phyloP scores from a whole-genome alignment of 345 rosid species.

The Populus simonii region DNA sequence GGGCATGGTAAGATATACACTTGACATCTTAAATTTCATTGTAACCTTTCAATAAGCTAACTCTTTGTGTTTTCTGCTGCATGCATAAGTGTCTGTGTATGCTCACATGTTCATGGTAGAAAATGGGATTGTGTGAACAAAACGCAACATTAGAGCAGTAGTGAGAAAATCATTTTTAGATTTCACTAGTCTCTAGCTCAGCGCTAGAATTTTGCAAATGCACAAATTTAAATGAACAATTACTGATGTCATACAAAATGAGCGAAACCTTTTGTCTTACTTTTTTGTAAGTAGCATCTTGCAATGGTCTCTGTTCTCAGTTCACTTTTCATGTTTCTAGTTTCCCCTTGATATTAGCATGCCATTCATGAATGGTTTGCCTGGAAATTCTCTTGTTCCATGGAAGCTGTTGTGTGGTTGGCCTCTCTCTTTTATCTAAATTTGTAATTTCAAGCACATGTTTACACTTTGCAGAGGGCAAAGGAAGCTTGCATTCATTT shows the following conservation, averaged over 20 bases:
- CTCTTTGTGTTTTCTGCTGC: not conserved
- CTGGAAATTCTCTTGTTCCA: not conserved
- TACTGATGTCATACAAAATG: not conserved
- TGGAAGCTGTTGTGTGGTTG: slow-evolving; percentile 2
- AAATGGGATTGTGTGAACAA: not conserved
- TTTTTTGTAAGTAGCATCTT: not conserved
- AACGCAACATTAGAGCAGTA: not conserved
- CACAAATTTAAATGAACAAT: too few relatives aligned
- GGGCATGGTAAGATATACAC: slow-evolving; percentile 70
- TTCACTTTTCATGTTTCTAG: not conserved
- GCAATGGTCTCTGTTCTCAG: not conserved
- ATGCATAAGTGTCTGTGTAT: not conserved
- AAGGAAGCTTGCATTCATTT: slow-evolving; percentile 85
- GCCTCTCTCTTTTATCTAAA: slow-evolving; percentile 8
- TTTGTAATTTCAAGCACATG: slow-evolving; percentile 11
- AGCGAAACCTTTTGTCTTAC: not conserved
- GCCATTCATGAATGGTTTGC: not conserved
- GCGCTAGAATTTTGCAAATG: too few relatives aligned
- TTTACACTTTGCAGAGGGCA: slow-evolving; percentile 70
- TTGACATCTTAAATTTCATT: not conserved
- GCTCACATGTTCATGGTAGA: not conserved
- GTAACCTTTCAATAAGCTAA: not conserved
- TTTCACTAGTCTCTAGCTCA: not conserved
- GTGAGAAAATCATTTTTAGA: not conserved
- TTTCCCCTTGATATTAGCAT: not conserved